Conservation (phyloP, 768 basidiomycete species). For the Macrolepiota dolichaula region DNA sequence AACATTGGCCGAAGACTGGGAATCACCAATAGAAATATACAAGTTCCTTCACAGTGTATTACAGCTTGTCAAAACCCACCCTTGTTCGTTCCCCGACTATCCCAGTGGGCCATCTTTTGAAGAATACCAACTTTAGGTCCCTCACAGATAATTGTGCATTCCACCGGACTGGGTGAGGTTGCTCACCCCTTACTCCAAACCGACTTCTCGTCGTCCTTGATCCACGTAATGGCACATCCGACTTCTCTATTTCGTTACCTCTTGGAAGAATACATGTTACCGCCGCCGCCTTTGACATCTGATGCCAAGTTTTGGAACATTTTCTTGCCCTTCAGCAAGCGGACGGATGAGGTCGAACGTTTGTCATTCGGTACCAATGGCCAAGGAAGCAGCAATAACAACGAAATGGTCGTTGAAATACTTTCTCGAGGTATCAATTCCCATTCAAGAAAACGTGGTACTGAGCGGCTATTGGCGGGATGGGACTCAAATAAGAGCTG, state of each 20-base stretch:
- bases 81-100: slow-evolving; percentile 38
- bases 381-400: slow-evolving; percentile 40
- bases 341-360: slow-evolving; percentile 52
- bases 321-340: slow-evolving; percentile 67
- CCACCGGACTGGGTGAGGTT: slow-evolving; percentile 44
- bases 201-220: slow-evolving; percentile 59
- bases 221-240: slow-evolving; percentile 67
- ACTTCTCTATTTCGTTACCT: slow-evolving; percentile 66
- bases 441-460: slow-evolving; percentile 39
- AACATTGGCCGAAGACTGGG: slow-evolving; percentile 56
- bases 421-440: slow-evolving; percentile 45
- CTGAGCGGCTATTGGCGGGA: slow-evolving; percentile 63
- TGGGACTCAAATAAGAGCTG: slow-evolving; percentile 39
- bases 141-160: slow-evolving; percentile 61
- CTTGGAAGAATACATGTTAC: slow-evolving; percentile 64
- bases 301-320: slow-evolving; percentile 79
- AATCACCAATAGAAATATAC: slow-evolving; percentile 50
- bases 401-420: slow-evolving; percentile 62
- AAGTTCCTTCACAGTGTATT: slow-evolving; percentile 49
- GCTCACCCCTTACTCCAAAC: slow-evolving; percentile 57
- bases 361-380: slow-evolving; percentile 58
- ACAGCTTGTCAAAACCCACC: slow-evolving; percentile 37
- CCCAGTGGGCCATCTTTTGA: background rate
- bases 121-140: slow-evolving; percentile 30
- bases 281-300: slow-evolving; percentile 61